phyloP scores from a whole-genome alignment of 495 filamentous ascomycete species.

The Xylaria telfairii region DNA sequence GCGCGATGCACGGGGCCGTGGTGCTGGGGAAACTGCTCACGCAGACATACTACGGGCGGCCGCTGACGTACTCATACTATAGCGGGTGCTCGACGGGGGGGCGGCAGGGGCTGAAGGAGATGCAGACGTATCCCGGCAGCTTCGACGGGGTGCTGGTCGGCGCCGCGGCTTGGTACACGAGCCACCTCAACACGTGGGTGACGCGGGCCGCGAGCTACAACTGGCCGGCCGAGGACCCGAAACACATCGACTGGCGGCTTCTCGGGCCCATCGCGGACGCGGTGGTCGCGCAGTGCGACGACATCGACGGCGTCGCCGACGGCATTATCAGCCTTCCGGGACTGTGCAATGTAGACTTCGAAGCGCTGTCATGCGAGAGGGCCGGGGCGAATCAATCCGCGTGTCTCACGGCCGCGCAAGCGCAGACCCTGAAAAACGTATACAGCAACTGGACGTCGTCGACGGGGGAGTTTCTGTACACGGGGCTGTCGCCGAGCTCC shows the following conservation, averaged over 20 bases:
- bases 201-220: constrained; percentile 47
- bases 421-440: constrained; percentile 59
- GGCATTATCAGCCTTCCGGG: constrained; percentile 68
- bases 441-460: constrained; percentile 59
- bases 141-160: constrained; percentile 73
- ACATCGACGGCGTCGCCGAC: constrained; percentile 66
- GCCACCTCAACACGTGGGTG: constrained; percentile 57
- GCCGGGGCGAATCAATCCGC: constrained; percentile 28
- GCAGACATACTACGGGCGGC: constrained; percentile 43
- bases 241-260: constrained; percentile 57
- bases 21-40: constrained; percentile 43
- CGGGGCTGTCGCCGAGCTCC: constrained; percentile 50
- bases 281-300: constrained; percentile 70
- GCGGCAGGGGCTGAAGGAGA: constrained; percentile 58
- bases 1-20: constrained; percentile 58
- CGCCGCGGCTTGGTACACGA: constrained; percentile 60
- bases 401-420: constrained; percentile 62
- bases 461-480: constrained; percentile 62
- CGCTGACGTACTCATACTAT: constrained; percentile 51
- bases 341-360: constrained; percentile 61
- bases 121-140: constrained; percentile 56
- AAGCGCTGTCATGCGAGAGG: constrained; percentile 57
- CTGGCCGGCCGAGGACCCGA: constrained; percentile 49
- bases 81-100: constrained; percentile 61
- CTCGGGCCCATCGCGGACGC: constrained; percentile 62